Evolutionary conservation across 257 asterid genomes (phyloP).

Genomic region (Oldenlandia corymbosa): DNA sequence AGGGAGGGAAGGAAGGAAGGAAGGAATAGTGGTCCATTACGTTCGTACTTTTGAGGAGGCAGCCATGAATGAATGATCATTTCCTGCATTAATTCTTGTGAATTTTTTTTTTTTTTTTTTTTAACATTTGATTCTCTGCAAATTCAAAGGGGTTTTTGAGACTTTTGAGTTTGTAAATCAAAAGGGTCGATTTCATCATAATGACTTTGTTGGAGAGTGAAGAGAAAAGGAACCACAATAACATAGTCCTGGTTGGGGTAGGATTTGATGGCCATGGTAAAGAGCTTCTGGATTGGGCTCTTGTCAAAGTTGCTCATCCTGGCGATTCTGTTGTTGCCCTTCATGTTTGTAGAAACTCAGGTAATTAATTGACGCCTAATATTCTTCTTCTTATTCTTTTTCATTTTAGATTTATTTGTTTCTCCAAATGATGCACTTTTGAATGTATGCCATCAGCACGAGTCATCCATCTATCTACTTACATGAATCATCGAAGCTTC

Average conservation of each 20-base stretch:
- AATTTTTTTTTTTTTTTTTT: no score
- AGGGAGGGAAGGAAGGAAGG: constrained; percentile 3
- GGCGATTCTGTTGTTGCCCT: constrained; percentile 77
- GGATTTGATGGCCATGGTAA: constrained; percentile 55
- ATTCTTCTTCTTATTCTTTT: no score
- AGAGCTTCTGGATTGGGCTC: constrained; percentile 85
- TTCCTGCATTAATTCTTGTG: no score
- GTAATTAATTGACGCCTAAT: no score
- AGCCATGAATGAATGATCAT: constrained; percentile 5
- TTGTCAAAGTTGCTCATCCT: constrained; percentile 71
- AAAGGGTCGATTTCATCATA: constrained; percentile 2
- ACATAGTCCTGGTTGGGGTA: constrained; percentile 80
- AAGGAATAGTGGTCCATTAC: neutral
- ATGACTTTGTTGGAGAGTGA: constrained; percentile 48
- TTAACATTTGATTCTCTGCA: constrained; percentile 15
- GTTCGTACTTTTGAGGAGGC: neutral
- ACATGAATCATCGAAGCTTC: no score
- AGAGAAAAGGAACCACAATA: constrained; percentile 60
- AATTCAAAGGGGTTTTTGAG: constrained; percentile 12
- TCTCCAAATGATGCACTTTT: no score
- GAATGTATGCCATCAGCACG: no score
- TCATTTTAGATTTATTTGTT: no score
- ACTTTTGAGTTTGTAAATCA: no score
- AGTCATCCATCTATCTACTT: no score
- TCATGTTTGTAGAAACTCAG: constrained; percentile 75